phyloP scores from a whole-genome alignment of 257 asterid species.

The Henckelia pumila region DNA sequence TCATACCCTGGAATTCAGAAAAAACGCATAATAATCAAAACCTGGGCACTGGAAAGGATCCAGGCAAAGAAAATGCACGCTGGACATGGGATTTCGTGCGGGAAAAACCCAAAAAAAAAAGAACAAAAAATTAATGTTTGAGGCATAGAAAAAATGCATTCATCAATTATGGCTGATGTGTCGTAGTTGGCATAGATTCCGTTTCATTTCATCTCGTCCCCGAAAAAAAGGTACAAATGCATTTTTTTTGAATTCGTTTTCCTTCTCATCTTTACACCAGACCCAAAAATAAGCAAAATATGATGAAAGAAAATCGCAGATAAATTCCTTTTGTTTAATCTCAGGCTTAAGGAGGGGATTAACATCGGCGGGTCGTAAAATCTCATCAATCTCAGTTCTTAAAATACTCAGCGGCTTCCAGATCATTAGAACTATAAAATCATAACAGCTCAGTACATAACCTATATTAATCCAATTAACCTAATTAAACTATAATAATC shows the following conservation, averaged over 20 bases:
- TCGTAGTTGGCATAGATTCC: neutral
- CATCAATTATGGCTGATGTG: neutral
- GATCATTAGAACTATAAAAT: neutral
- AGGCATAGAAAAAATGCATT: neutral
- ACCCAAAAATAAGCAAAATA: neutral
- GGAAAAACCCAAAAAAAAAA: neutral
- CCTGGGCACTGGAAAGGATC: constrained; percentile 9
- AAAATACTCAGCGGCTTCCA: constrained; percentile 13
- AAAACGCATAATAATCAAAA: neutral
- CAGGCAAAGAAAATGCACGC: neutral
- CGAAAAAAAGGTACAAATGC: neutral
- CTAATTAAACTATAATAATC: neutral
- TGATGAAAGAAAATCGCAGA: constrained; percentile 8
- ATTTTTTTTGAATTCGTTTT: too few species aligned
- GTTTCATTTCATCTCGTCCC: neutral
- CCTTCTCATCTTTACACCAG: neutral
- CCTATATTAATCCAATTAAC: neutral
- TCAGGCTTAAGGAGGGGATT: neutral
- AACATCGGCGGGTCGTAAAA: neutral
- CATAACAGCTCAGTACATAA: neutral
- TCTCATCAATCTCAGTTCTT: constrained; percentile 2
- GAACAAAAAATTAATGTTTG: neutral
- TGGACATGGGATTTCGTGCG: neutral
- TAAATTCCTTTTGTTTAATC: neutral
- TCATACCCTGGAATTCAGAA: constrained; percentile 51